Evolutionary conservation across 208 protist genomes (phyloP), one percentile per base, ranked within the genome.

Genomic region (Crithidia fasciculata): DNA sequence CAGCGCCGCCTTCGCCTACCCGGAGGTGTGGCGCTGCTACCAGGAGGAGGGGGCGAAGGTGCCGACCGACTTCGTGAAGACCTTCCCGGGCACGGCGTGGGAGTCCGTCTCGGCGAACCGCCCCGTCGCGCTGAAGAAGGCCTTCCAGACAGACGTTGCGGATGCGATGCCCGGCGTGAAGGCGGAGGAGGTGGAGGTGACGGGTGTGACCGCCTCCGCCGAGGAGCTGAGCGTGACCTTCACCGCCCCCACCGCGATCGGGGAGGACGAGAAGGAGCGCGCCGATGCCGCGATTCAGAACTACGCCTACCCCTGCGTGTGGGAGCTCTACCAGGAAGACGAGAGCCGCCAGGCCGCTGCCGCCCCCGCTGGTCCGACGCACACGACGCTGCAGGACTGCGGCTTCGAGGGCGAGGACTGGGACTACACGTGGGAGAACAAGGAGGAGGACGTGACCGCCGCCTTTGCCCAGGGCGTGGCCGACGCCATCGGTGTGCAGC

Each of bases 391-490:
- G 69, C 80, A 85, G 76, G 71, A 81, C 49, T 61, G 78, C 55
- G 68, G 58, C 70, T 84, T 84, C 50, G 83, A 84, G 72, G 83
- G 83, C 71, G 78, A 78, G 69, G 73, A 82, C 76, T 89, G 84
- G 84, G 84, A 80, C 70, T 81, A 82, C 72, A 77, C 78, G 69
- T 53, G 80, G 66, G 73, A 78, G 76, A 56, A 60, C 47, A 67
- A 77, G 57, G 62, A 49, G 47, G 68, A 67, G 12, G 69, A 77
- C 52, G 66, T 91, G 68, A 49, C 76, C 54, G 40, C 58, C 44
- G 80, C 78, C 19, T 81, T 88, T 28, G 43, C 62, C 16, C 45
- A 57, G 44, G 85, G 78, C 45, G 78, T 79, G 18, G 85, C 85
- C 12, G 68, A 72, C 12, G 78, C 82, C 9, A 54, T 90, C 16